These are phyloP conservation scores for Gossypium longicalyx DNA, from an alignment of 345 rosid species.

Conservation along the genomic window DNA sequence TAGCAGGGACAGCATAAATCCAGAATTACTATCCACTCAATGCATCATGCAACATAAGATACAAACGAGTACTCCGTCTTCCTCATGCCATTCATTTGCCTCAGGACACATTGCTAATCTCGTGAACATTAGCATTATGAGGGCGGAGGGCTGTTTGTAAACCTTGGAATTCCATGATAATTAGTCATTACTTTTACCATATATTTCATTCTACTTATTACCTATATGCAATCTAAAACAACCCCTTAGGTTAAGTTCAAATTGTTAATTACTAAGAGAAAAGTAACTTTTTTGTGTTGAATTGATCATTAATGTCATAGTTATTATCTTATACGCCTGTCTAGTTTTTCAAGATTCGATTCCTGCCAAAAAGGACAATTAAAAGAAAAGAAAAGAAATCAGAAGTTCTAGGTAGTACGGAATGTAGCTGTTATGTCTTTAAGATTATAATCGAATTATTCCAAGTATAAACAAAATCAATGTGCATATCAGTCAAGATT, in stretches of 20 bases:
- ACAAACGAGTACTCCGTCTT: background rate
- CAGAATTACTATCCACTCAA: background rate
- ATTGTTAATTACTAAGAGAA: background rate
- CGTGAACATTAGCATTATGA: background rate
- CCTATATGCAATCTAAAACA: background rate
- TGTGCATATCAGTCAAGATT: background rate
- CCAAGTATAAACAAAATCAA: background rate
- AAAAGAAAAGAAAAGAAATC: background rate
- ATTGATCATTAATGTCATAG: background rate
- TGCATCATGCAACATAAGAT: background rate
- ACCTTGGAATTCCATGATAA: slow-evolving; percentile 8
- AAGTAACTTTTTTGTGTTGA: background rate
- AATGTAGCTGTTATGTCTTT: background rate
- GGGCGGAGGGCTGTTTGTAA: background rate
- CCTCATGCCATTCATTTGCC: background rate
- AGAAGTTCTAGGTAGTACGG: background rate
- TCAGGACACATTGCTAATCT: background rate
- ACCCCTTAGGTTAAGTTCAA: background rate
- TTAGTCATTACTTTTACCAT: background rate
- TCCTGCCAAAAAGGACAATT: background rate
- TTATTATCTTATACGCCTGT: background rate
- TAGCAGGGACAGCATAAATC: background rate
- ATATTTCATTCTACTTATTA: background rate
- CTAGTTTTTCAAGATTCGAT: background rate
- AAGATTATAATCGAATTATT: background rate